These are phyloP conservation scores for Aegilops umbellulata DNA, from an alignment of 176 grass and related monocot genomes.

Conservation along the genomic window DNA sequence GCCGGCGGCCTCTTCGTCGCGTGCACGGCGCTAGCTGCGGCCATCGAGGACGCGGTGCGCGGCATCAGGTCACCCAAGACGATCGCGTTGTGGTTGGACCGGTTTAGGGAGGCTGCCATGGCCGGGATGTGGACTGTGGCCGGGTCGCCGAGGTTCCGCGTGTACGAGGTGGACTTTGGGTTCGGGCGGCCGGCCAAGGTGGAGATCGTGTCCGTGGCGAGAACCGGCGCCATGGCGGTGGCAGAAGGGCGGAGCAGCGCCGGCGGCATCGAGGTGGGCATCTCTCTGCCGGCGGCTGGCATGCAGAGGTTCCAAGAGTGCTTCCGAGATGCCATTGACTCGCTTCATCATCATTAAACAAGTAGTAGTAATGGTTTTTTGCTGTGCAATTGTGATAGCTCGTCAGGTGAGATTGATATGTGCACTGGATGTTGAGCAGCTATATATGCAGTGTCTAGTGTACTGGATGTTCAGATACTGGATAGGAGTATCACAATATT, in stretches of 20 bases:
- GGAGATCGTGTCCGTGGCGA: conserved; percentile 42
- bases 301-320: conserved; percentile 38
- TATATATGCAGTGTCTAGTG: too few relatives aligned
- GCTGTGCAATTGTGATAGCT: too few relatives aligned
- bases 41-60: conserved; percentile 3
- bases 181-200: conserved; percentile 51
- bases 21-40: conserved; percentile 9
- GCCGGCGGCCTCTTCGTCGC: conserved; percentile 21
- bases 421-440: too few relatives aligned
- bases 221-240: conserved; percentile 33
- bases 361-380: background rate
- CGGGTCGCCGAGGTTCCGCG: conserved; percentile 42
- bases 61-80: background rate
- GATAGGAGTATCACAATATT: too few relatives aligned
- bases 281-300: conserved; percentile 32
- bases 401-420: too few relatives aligned
- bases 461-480: too few relatives aligned
- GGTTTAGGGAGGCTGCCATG: background rate
- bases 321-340: conserved; percentile 25
- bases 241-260: conserved; percentile 24
- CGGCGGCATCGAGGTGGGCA: conserved; percentile 54
- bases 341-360: background rate
- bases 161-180: conserved; percentile 60
- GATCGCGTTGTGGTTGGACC: background rate
- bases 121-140: conserved; percentile 1